Evolutionary conservation across 176 grass and related monocot species (phyloP).

Genomic region (Cenchrus fungigraminus): DNA sequence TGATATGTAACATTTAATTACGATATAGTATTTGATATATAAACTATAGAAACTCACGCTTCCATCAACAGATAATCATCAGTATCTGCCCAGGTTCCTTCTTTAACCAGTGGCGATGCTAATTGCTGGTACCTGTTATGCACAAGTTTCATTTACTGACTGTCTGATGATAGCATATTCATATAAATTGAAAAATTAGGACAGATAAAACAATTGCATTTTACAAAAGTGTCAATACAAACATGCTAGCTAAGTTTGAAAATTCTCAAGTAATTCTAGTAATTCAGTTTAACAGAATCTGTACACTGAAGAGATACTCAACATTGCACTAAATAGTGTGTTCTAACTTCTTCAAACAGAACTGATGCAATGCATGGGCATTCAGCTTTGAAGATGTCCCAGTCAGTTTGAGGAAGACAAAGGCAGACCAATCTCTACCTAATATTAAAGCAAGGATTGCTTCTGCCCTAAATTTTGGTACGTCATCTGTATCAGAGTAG

Average conservation of each 20-base stretch:
- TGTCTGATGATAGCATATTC: constrained; percentile 32
- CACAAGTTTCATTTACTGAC: constrained; percentile 16
- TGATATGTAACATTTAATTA: constrained; percentile 27
- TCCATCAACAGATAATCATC: constrained; percentile 74
- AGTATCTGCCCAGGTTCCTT: constrained; percentile 59
- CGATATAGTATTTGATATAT: neutral
- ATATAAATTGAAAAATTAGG: neutral
- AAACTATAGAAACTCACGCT: constrained; percentile 61
- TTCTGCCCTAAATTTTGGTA: no score
- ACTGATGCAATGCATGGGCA: neutral
- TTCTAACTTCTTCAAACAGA: neutral
- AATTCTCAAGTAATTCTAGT: neutral
- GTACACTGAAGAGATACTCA: neutral
- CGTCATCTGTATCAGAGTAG: no score
- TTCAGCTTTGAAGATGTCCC: neutral
- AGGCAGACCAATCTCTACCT: neutral
- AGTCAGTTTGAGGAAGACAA: constrained; percentile 5
- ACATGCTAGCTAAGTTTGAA: neutral
- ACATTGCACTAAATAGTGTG: neutral
- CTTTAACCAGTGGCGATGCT: constrained; percentile 63
- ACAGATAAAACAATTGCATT: neutral
- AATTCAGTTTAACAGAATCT: neutral
- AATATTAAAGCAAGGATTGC: no score
- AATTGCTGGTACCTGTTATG: constrained; percentile 65
- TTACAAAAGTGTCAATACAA: neutral